Evolutionary conservation across 441 rosid genomes (phyloP).

Genomic region (Gossypium davidsonii): DNA sequence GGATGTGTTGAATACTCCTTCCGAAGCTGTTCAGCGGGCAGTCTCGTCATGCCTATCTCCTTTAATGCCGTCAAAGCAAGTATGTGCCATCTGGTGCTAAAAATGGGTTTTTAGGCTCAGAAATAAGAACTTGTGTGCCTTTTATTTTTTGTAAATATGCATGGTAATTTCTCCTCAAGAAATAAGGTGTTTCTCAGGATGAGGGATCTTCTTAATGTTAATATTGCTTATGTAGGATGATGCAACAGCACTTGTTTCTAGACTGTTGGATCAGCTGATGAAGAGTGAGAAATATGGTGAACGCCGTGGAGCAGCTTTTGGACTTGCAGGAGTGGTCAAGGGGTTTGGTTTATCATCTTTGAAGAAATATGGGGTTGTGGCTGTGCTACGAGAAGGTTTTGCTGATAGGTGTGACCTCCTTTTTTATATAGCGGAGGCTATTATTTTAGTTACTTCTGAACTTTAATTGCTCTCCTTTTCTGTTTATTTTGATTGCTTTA

Average conservation of each 20-base stretch:
- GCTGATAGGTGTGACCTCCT: constrained; percentile 57
- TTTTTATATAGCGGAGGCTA: not conserved
- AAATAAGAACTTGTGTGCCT: not conserved
- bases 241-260: constrained; percentile 65
- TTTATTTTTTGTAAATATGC: not conserved
- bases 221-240: constrained; percentile 54
- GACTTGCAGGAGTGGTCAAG: constrained; percentile 90
- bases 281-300: constrained; percentile 96
- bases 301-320: constrained; percentile 99
- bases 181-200: not conserved
- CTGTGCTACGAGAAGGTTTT: constrained; percentile 63
- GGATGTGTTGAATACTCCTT: constrained; percentile 96
- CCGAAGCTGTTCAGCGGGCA: constrained; percentile 99
- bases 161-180: not conserved
- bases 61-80: constrained; percentile 72
- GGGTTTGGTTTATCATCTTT: constrained; percentile 89
- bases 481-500: not conserved
- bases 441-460: not conserved
- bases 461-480: not conserved
- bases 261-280: constrained; percentile 79
- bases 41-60: constrained; percentile 92
- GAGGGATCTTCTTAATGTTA: constrained; percentile 2
- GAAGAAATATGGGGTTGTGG: constrained; percentile 70
- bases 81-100: constrained; percentile 32
- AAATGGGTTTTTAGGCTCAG: constrained; percentile 9